phyloP scores from a whole-genome alignment of 345 rosid species.

The Eucalyptus cladocalyx region DNA sequence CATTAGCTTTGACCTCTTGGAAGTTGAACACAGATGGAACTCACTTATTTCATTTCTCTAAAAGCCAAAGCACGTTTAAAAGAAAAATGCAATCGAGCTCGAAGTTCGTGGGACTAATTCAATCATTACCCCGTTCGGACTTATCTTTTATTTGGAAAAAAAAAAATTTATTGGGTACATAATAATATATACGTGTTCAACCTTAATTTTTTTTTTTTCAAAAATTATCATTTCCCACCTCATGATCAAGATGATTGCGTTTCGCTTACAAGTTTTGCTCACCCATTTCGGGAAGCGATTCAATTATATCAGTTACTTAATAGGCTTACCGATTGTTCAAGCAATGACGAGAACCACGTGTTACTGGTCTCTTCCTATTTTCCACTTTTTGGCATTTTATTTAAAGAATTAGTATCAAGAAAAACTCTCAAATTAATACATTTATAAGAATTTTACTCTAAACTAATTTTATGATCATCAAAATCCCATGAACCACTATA shows the following conservation, averaged over 20 bases:
- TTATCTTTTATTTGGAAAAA: too few relatives aligned
- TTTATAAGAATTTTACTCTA: too few relatives aligned
- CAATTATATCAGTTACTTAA: background rate
- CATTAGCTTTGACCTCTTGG: background rate
- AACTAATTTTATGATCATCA: too few relatives aligned
- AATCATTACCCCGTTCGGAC: background rate
- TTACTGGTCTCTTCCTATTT: background rate
- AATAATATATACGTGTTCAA: too few relatives aligned
- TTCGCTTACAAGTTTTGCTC: background rate
- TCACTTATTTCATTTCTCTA: background rate
- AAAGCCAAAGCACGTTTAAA: background rate
- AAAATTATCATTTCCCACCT: background rate
- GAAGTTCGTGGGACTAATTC: background rate
- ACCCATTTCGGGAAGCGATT: background rate
- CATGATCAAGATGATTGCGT: background rate
- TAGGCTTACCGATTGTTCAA: background rate
- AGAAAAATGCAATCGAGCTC: background rate
- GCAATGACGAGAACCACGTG: background rate
- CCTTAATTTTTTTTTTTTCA: too few relatives aligned
- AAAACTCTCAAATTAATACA: too few relatives aligned
- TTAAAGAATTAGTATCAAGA: too few relatives aligned
- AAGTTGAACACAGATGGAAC: background rate
- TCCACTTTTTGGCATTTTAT: background rate
- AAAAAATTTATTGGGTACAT: too few relatives aligned
- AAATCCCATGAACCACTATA: background rate